Evolutionary conservation across 2,329 filamentous ascomycete species (phyloP).

Genomic region (Neofusicoccum umdonicola): DNA sequence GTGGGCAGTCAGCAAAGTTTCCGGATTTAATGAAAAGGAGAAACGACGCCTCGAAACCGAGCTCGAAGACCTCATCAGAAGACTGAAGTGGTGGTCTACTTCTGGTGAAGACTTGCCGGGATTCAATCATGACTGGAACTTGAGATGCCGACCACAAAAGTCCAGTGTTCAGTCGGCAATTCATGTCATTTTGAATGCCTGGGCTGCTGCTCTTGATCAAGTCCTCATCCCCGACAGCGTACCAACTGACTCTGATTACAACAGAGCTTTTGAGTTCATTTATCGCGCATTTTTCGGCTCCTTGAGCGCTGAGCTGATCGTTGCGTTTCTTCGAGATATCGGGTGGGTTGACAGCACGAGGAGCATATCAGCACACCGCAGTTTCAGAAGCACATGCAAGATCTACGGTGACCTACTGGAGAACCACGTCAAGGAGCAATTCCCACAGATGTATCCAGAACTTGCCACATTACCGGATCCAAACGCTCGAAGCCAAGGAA

Average conservation of each 20-base stretch:
- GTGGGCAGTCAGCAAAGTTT: too few relatives aligned
- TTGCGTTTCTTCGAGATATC: not conserved
- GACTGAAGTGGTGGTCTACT: not conserved
- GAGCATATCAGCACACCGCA: not conserved
- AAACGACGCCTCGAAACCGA: not conserved
- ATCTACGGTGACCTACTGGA: not conserved
- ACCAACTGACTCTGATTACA: too few relatives aligned
- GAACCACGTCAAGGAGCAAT: not conserved
- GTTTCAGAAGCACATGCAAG: not conserved
- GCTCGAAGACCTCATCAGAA: not conserved
- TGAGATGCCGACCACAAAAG: too few relatives aligned
- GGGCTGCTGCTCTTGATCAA: conserved; percentile 20
- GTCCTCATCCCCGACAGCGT: too few relatives aligned
- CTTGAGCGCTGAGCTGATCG: not conserved
- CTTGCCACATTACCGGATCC: not conserved
- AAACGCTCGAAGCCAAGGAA: not conserved
- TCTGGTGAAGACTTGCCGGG: not conserved
- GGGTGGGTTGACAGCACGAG: not conserved
- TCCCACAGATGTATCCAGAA: not conserved
- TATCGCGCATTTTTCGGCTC: not conserved
- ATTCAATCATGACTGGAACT: too few relatives aligned
- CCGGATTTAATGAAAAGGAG: not conserved
- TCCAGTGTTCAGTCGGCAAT: conserved; percentile 4
- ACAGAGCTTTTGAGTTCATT: not conserved
- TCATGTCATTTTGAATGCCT: conserved; percentile 22